Base-by-base conservation (phyloP, 1,284 basidiomycete genomes). In the Afroboletus lepidellus region DNA sequence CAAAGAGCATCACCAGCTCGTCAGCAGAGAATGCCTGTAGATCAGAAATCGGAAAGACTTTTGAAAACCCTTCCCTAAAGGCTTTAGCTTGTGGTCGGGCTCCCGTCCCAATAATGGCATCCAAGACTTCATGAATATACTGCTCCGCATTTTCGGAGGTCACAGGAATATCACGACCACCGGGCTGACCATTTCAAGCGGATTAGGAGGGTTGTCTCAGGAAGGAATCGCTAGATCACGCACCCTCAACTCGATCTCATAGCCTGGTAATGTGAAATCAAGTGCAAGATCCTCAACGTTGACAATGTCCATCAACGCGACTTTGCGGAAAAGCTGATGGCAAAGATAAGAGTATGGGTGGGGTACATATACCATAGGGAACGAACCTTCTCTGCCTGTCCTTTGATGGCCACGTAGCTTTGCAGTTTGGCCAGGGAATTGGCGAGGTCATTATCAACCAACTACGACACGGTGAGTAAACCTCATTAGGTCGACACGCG, bases 251-350 rank as follows among this genome's bases (percentile, higher is more conserved):
- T 97, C 93, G 53, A 98, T 90, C 62, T 93, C 86, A 62, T 96
- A 94, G 9, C 97, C 97, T 9, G 97, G 97, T 15, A 99, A 78
- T 4, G 95, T 98, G 69, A 98, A 98, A 73, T 99, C 96, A 29
- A 99, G 80, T 0, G 89, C 85, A 36, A 99, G 81, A 64, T 96
- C 92, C 57, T 91, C 88, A 6, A 99, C 80, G 24, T 81, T 80
- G 56, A 94, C 78, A 16, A 74, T 70, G 60, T 85, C 83, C 52
- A 83, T 71, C 38, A 77, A 63, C 7, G 77, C 79, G 34, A 84
- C 72, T 66, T 87, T 85, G 51, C 77, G 75, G 42, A 76, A 74
- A 29, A 84, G 69, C 80, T 80, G 52, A 20, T 46, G 5, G 51
- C 24, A 29, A 34, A 27, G 46, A 24, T 56, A 25, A 53, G 53